Evolutionary conservation across 495 filamentous ascomycete genomes (phyloP).

Genomic region (Lasiosphaeria miniovina): DNA sequence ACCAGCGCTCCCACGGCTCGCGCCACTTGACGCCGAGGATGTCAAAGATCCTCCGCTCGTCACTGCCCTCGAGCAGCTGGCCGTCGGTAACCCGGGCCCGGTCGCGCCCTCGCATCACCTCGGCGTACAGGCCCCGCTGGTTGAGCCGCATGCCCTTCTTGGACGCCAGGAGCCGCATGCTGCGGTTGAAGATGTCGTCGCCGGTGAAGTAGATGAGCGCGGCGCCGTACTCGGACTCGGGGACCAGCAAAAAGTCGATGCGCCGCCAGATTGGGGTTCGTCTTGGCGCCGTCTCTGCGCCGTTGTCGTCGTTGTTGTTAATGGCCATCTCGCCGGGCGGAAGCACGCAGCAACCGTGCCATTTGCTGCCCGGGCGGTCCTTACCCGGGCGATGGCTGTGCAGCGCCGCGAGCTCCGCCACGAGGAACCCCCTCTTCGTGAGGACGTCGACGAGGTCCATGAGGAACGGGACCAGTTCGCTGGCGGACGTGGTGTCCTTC

Average conservation of each 20-base stretch:
- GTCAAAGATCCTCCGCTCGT: slow-evolving; percentile 85
- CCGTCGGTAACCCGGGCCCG: slow-evolving; percentile 68
- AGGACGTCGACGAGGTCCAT: slow-evolving; percentile 62
- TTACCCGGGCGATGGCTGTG: slow-evolving; percentile 26
- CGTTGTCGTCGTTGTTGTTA: slow-evolving; percentile 5
- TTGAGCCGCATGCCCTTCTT: slow-evolving; percentile 86
- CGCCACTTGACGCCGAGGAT: slow-evolving; percentile 85
- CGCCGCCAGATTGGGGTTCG: slow-evolving; percentile 62
- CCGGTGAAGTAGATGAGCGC: slow-evolving; percentile 95
- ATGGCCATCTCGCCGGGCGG: slow-evolving; percentile 28
- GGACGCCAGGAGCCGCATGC: slow-evolving; percentile 75
- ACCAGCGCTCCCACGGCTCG: slow-evolving; percentile 75
- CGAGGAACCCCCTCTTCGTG: slow-evolving; percentile 56
- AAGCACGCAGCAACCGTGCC: slow-evolving; percentile 81
- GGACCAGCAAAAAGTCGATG: slow-evolving; percentile 86
- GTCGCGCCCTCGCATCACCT: slow-evolving; percentile 62
- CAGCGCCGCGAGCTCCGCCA: slow-evolving; percentile 43
- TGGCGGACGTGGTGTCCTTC: slow-evolving; percentile 49
- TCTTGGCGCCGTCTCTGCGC: slow-evolving; percentile 10
- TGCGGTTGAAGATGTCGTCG: slow-evolving; percentile 94
- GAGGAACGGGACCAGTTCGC: slow-evolving; percentile 66
- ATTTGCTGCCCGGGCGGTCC: slow-evolving; percentile 59
- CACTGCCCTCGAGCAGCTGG: slow-evolving; percentile 67
- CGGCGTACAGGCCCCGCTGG: slow-evolving; percentile 74
- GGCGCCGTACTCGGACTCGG: slow-evolving; percentile 76